Percentiles rank a stretch among this genome's conserved stretches.
Conservation (phyloP, 495 filamentous ascomycete genomes). For the Tuber magnatum region DNA sequence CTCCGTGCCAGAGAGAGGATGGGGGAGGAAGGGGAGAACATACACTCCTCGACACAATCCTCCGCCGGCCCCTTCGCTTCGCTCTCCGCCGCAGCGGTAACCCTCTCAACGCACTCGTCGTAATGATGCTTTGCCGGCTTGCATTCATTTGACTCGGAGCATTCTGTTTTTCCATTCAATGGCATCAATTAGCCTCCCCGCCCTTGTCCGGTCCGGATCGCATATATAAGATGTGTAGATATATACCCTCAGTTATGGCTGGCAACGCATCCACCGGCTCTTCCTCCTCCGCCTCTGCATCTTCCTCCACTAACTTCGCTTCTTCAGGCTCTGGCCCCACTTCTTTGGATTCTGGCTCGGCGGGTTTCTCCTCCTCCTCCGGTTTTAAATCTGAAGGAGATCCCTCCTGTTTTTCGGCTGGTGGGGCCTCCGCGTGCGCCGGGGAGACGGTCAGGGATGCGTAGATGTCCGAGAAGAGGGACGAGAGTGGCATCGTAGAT, state of each 20-base stretch:
- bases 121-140: conserved; percentile 89
- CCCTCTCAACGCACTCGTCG: conserved; percentile 93
- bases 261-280: conserved; percentile 84
- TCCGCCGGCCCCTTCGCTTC: conserved; percentile 62
- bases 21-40: conserved; percentile 43
- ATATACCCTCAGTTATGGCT: conserved; percentile 83
- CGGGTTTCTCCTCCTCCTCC: conserved; percentile 45
- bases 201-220: conserved; percentile 9
- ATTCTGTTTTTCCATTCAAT: conserved; percentile 58
- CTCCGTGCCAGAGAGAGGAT: conserved; percentile 8
- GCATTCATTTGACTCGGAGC: conserved; percentile 75
- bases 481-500: conserved; percentile 55
- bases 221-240: conserved; percentile 15
- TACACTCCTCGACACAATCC: conserved; percentile 99
- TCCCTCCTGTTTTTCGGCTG: conserved; percentile 47
- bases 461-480: conserved; percentile 58
- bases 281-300: conserved; percentile 86
- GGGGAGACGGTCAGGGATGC: conserved; percentile 53
- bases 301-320: conserved; percentile 83
- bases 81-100: conserved; percentile 63
- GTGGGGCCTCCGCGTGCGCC: conserved; percentile 56
- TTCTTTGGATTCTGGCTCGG: conserved; percentile 53
- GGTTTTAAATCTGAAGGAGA: conserved; percentile 44
- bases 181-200: conserved; percentile 7
- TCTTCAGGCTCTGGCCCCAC: conserved; percentile 75